phyloP scores from a whole-genome alignment of 306 rosid species.

The Casuarina glauca region DNA sequence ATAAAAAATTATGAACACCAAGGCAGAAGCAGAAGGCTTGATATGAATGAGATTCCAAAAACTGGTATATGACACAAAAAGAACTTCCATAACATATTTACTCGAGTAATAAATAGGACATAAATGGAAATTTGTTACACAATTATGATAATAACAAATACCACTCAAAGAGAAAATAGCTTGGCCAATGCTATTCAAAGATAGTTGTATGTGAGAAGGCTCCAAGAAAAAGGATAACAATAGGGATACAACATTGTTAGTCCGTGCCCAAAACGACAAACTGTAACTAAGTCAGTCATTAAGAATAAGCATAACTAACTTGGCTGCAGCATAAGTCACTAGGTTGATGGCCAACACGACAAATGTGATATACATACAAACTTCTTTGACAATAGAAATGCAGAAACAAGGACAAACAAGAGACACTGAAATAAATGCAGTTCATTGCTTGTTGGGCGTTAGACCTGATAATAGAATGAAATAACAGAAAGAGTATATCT shows the following conservation, averaged over 20 bases:
- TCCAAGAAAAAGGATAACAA: not conserved
- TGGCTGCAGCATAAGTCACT: not conserved
- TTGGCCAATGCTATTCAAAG: not conserved
- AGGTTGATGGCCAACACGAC: not conserved
- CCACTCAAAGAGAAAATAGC: not conserved
- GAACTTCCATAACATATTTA: not conserved
- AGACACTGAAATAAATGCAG: not conserved
- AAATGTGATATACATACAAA: not conserved
- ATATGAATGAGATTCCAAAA: not conserved
- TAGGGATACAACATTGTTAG: not conserved
- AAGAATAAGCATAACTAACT: not conserved
- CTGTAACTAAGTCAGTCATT: not conserved
- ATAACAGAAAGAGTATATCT: not conserved
- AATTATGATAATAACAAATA: not conserved
- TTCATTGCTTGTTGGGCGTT: not conserved
- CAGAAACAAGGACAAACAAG: not conserved
- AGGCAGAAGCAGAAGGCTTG: not conserved
- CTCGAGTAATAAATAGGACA: not conserved
- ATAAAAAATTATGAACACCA: not conserved
- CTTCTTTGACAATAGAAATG: not conserved
- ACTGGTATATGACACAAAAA: not conserved
- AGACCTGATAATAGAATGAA: not conserved
- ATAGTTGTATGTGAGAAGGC: not conserved
- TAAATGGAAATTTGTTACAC: not conserved
- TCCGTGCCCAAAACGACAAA: not conserved